Percentiles rank a stretch among this genome's conserved stretches.
phyloP scores from a whole-genome alignment of 1,284 basidiomycete species.

The Ceratobasidium sp. region DNA sequence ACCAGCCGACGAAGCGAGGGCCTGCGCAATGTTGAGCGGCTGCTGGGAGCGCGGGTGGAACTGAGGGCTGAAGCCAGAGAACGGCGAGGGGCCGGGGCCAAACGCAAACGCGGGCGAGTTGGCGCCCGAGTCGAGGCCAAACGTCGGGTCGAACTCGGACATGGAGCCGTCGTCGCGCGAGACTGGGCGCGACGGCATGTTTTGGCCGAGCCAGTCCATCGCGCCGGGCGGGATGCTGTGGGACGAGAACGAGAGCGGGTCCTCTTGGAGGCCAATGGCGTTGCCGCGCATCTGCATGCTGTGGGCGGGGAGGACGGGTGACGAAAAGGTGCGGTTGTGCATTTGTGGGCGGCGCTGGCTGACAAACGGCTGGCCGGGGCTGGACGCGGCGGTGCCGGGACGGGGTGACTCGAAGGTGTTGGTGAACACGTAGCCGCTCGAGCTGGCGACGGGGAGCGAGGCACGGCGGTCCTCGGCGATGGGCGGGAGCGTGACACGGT shows the following conservation, averaged over 20 bases:
- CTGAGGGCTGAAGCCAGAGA: slow-evolving; percentile 36
- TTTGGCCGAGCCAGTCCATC: slow-evolving; percentile 31
- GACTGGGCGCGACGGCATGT: slow-evolving; percentile 7
- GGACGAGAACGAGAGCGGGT: slow-evolving; percentile 30
- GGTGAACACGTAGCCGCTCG: slow-evolving; percentile 41
- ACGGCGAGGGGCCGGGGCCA: slow-evolving; percentile 37
- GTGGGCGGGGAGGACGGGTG: slow-evolving; percentile 33
- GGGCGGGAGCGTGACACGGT: slow-evolving; percentile 44
- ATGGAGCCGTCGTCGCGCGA: slow-evolving; percentile 32
- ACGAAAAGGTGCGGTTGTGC: slow-evolving; percentile 36
- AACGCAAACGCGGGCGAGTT: slow-evolving; percentile 42
- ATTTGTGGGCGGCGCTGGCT: slow-evolving; percentile 24
- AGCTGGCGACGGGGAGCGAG: slow-evolving; percentile 24
- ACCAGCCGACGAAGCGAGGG: slow-evolving; percentile 31
- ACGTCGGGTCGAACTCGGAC: slow-evolving; percentile 34
- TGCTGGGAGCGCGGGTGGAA: slow-evolving; percentile 39
- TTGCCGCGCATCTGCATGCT: slow-evolving; percentile 13
- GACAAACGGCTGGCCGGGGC: slow-evolving; percentile 14
- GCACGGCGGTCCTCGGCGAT: slow-evolving; percentile 28
- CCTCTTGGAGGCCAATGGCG: slow-evolving; percentile 18
- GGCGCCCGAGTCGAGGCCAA: slow-evolving; percentile 37
- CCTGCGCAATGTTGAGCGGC: slow-evolving; percentile 37
- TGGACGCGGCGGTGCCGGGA: slow-evolving; percentile 24
- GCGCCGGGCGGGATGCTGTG: slow-evolving; percentile 25
- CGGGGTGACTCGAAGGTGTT: slow-evolving; percentile 45